Evolutionary conservation across 192 early-diverging fungal genomes (phyloP).

Genomic region (Entophlyctis luteolus): DNA sequence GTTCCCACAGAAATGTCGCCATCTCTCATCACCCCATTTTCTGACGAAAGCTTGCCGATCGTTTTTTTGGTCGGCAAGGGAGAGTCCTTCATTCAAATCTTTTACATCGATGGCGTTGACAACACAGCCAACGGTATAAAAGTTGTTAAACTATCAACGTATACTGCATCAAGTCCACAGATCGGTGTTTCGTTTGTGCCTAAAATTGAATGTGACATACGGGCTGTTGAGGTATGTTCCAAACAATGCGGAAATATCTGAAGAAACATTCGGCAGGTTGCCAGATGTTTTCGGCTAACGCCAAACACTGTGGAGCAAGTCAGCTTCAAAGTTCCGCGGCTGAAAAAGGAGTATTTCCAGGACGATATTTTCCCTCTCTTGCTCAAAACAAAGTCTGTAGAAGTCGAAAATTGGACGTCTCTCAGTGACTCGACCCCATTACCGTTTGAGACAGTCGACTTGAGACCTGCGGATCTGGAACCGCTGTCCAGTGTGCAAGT

Average conservation of each 20-base stretch:
- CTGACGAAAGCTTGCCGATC: slow-evolving; percentile 43
- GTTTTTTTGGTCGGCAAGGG: slow-evolving; percentile 38
- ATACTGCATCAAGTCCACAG: slow-evolving; percentile 46
- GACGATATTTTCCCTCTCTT: slow-evolving; percentile 73
- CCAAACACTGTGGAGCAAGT: slow-evolving; percentile 65
- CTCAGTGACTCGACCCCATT: not conserved
- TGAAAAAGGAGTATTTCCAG: slow-evolving; percentile 84
- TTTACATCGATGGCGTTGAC: slow-evolving; percentile 55
- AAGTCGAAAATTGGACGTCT: not conserved
- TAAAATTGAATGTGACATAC: slow-evolving; percentile 63
- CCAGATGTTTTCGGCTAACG: slow-evolving; percentile 64
- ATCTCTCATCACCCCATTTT: slow-evolving; percentile 64
- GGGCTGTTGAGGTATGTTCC: slow-evolving; percentile 57
- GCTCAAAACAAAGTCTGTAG: not conserved
- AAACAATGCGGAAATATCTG: not conserved
- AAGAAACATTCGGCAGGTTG: slow-evolving; percentile 8
- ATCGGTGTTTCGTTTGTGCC: slow-evolving; percentile 71
- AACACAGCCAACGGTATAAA: slow-evolving; percentile 62
- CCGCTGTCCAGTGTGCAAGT: slow-evolving; percentile 39
- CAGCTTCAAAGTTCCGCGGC: slow-evolving; percentile 72
- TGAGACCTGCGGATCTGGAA: slow-evolving; percentile 48
- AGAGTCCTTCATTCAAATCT: slow-evolving; percentile 72
- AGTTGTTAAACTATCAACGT: slow-evolving; percentile 1
- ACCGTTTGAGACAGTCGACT: slow-evolving; percentile 8
- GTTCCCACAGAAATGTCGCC: slow-evolving; percentile 65